These are phyloP conservation scores for Erythrobasidium hasegawianum DNA, from an alignment of 1,284 basidiomycete genomes.

Conservation along the genomic window DNA sequence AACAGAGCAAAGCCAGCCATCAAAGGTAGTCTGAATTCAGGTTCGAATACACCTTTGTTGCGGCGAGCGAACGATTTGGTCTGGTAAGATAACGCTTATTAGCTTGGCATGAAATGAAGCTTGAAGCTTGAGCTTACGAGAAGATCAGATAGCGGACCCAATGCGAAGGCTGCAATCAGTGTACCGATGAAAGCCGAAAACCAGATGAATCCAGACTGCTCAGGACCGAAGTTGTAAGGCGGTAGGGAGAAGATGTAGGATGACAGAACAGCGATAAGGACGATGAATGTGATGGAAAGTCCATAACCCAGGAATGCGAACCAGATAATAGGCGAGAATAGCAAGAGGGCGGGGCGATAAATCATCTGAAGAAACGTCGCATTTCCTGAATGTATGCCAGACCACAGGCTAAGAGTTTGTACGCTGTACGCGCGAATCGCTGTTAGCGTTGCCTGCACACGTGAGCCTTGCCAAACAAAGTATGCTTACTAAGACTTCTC, in stretches of 20 bases:
- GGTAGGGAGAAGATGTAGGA: conserved; percentile 23
- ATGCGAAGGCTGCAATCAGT: conserved; percentile 16
- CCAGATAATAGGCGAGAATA: conserved; percentile 29
- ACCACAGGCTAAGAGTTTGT: conserved; percentile 13
- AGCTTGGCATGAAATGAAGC: too few relatives aligned
- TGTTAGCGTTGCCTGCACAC: too few relatives aligned
- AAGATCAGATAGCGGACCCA: conserved; percentile 21
- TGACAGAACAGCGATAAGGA: conserved; percentile 21
- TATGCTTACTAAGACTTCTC: too few relatives aligned
- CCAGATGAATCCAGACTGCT: conserved; percentile 25
- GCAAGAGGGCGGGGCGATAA: conserved; percentile 16
- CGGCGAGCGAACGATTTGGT: conserved; percentile 19
- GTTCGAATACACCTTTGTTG: conserved; percentile 35
- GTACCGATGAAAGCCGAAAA: conserved; percentile 21
- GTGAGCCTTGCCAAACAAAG: too few relatives aligned
- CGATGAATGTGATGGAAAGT: conserved; percentile 31
- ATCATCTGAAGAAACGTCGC: conserved; percentile 22
- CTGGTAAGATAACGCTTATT: not conserved
- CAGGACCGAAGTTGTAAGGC: conserved; percentile 15
- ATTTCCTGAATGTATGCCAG: conserved; percentile 15
- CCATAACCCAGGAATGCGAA: conserved; percentile 25
- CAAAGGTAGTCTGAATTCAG: conserved; percentile 30
- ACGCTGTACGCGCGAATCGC: not conserved
- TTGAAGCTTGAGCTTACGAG: not conserved
- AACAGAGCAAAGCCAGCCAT: conserved; percentile 7